Evolutionary conservation across 176 grass and related monocot species (phyloP), one percentile per base, ranked within the genome.

Genomic region (Raddia guianensis): DNA sequence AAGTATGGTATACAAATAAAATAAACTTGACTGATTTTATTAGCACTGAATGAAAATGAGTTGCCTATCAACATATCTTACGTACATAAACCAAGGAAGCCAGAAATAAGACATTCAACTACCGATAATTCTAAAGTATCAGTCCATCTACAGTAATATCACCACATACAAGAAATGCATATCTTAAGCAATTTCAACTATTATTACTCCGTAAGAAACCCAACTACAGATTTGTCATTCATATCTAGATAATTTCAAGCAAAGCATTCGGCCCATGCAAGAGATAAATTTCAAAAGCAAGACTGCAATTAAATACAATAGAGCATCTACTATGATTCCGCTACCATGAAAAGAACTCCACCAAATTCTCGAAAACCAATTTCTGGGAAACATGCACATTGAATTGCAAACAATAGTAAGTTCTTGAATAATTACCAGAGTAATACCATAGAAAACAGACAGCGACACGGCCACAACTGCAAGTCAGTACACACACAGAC

Each of bases 361-460:
- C 16, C 50, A 12, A 15, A 89, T 50, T 71, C 0, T 50, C 4
- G 5, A 37, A 13, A 59, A 59, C 3, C 77, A 9, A 21, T 44
- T 66, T 43, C 57, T 43, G 5, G 9, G 37, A 47, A 33, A 19
- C 9, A 54, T 32, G 32, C 62, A 12, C 40, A 49, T 49, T 37
- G 18, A 21, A 27, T 5, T 70, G 14, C 13, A 8, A 9, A 8
- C 5, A 27, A 20, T 50, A 59, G 3, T 40, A 66, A 70, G n/a
- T 56, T 47, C 64, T 50, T 72, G 5, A 12, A 42, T 16, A 72
- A 43, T 55, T 68, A 52, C 50, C 3, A 19, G 34, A 66, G 32
- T 35, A 78, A 70, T n/a, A 81, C 5, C 57, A 81, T 65, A 18
- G 33, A 19, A 57, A 68, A 79, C 52, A 81, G 16, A 45, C 4